phyloP scores from a whole-genome alignment of 2,329 filamentous ascomycete genomes.

The Pochonia chlamydosporia region DNA sequence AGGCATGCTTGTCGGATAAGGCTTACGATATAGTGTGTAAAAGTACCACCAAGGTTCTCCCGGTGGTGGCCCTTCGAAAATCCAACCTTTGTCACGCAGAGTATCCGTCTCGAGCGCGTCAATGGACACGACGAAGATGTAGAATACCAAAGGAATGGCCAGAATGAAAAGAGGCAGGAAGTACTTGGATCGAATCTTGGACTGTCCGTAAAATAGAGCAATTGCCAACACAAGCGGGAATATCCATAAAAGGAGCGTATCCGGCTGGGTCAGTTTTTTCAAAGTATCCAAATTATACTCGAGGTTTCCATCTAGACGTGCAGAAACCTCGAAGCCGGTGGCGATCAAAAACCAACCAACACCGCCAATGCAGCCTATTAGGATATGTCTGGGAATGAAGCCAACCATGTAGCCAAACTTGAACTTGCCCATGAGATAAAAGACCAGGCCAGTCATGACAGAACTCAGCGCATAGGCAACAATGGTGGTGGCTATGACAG shows the following conservation, averaged over 20 bases:
- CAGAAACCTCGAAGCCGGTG: slow-evolving; percentile 90
- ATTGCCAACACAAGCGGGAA: slow-evolving; percentile 74
- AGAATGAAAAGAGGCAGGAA: slow-evolving; percentile 86
- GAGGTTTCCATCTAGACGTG: slow-evolving; percentile 77
- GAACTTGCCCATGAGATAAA: slow-evolving; percentile 84
- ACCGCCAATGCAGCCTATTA: slow-evolving; percentile 95
- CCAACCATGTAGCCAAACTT: slow-evolving; percentile 87
- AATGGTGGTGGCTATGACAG: slow-evolving; percentile 91
- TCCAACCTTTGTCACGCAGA: slow-evolving; percentile 75
- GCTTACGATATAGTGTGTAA: slow-evolving; percentile 88
- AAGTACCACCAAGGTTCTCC: slow-evolving; percentile 96
- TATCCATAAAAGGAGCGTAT: slow-evolving; percentile 78
- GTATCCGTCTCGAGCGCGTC: slow-evolving; percentile 60
- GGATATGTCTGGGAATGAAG: slow-evolving; percentile 92
- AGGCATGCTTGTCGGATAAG: background rate
- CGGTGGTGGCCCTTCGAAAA: slow-evolving; percentile 79
- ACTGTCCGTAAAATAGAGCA: slow-evolving; percentile 69
- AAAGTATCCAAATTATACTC: slow-evolving; percentile 75
- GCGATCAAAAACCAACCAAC: slow-evolving; percentile 92
- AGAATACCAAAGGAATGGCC: slow-evolving; percentile 68
- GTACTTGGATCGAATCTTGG: slow-evolving; percentile 73
- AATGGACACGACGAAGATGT: slow-evolving; percentile 66
- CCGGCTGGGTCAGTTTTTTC: slow-evolving; percentile 62
- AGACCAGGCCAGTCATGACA: slow-evolving; percentile 83
- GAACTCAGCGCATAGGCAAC: slow-evolving; percentile 86